Base-by-base conservation (phyloP, 2,329 filamentous ascomycete species). In the Scedosporium dehoogii region DNA sequence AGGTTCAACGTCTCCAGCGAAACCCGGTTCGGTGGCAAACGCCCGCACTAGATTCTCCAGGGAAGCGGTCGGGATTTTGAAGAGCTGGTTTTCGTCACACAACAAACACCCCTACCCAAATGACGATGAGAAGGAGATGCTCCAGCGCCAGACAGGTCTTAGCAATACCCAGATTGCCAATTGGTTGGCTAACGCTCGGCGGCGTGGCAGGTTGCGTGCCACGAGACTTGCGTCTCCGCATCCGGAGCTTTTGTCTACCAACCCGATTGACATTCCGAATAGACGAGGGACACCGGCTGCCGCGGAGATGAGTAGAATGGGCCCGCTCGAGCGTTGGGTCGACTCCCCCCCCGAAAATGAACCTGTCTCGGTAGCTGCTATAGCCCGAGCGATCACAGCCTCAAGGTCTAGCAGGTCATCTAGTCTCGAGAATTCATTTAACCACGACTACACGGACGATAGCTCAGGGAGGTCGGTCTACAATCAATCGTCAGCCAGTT, bases 131-230 rank as follows among this genome's bases (percentile, higher is more conserved):
- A 96, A 93, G 70, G 89, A 92, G 66, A 82, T 85, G 65, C 79
- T 97, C 27, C 88, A 91, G 73, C 81, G 83, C 57, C 83, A 88
- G 68, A 96, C 92, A 0, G 90, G 91, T 6, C 79, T 97, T 48
- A 92, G 85, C 72, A 85, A 90, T 69, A 88, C 82, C 12, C 92
- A 97, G 70, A 93, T 96, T 68, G 88, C 87, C 12, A 96, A 96
- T 72, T 96, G 92, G 92, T 84, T 96, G 56, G 92, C 92, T 63
- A 96, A 96, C 73, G 91, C 91, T 63, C 86, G 92, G 53, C 85
- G 92, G 62, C 83, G 92, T 65, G 87, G 90, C 68, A 96, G 96
- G 76, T 85, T 89, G 61, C 84, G 86, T 58, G 79, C 84, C 1
- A 85, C 85, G 57, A 23, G 23, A 66, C 85, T 84, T 33, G 85